These are phyloP conservation scores for Lolium perenne DNA, from an alignment of 176 grass and related monocot genomes.

Conservation along the genomic window DNA sequence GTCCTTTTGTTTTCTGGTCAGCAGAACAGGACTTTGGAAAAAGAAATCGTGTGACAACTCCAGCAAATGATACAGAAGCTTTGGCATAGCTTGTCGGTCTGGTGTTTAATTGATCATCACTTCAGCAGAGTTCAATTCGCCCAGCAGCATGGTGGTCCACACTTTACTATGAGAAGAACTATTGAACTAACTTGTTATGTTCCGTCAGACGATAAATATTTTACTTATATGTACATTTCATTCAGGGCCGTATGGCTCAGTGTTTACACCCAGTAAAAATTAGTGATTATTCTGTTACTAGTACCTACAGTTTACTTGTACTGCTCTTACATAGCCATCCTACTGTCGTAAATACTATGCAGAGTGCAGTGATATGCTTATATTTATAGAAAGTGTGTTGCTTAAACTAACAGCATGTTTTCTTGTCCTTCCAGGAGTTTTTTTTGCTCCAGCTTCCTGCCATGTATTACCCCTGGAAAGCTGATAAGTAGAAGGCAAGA, in stretches of 20 bases:
- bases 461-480: constrained; percentile 18
- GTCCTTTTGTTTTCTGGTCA: constrained; percentile 52
- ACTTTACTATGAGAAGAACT: constrained; percentile 21
- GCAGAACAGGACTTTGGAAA: constrained; percentile 49
- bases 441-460: constrained; percentile 30
- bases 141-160: constrained; percentile 21
- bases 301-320: neutral
- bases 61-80: constrained; percentile 55
- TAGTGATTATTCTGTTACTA: neutral
- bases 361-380: neutral
- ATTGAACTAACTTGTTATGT: constrained; percentile 27
- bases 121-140: constrained; percentile 23
- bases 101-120: constrained; percentile 28
- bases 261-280: constrained; percentile 9
- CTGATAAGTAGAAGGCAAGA: constrained; percentile 71
- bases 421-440: constrained; percentile 37
- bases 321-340: neutral
- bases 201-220: constrained; percentile 12
- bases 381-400: constrained; percentile 11
- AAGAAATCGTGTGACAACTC: constrained; percentile 48
- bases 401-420: constrained; percentile 17
- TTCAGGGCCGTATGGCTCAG: too few relatives aligned
- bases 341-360: neutral
- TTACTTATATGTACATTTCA: neutral
- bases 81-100: constrained; percentile 52